Conservation (phyloP, 176 grass and related monocot species). For the Zoysia japonica region DNA sequence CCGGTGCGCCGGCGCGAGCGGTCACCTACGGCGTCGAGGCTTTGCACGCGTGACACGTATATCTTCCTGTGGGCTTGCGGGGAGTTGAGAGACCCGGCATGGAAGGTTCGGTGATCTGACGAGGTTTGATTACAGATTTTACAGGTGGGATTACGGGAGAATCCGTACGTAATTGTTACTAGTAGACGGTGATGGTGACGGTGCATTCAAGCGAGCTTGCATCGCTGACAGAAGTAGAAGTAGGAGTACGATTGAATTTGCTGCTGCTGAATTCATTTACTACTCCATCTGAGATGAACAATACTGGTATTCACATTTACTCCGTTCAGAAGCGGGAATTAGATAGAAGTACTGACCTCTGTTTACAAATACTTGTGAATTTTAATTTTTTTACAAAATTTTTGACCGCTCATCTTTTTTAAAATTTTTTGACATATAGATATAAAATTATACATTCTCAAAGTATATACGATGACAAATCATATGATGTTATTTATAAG, state of each 20-base stretch:
- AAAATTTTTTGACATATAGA: too few relatives aligned
- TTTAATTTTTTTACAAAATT: too few relatives aligned
- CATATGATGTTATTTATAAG: too few relatives aligned
- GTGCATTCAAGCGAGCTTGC: background rate
- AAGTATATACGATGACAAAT: too few relatives aligned
- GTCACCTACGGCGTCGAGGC: background rate
- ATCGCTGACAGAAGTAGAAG: background rate
- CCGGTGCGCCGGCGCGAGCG: constrained; percentile 12
- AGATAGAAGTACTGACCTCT: constrained; percentile 28
- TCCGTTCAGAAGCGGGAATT: constrained; percentile 35
- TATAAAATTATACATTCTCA: too few relatives aligned
- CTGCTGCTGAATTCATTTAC: constrained; percentile 34
- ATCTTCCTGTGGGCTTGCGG: background rate
- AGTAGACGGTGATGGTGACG: background rate
- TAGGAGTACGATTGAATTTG: constrained; percentile 24
- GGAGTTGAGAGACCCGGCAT: background rate
- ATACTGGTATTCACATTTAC: constrained; percentile 45
- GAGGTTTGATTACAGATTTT: constrained; percentile 4
- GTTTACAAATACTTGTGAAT: too few relatives aligned
- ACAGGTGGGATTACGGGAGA: constrained; percentile 3
- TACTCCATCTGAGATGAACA: background rate
- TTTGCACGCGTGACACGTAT: background rate
- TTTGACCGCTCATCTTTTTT: too few relatives aligned
- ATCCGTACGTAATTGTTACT: constrained; percentile 13
- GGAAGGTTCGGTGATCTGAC: constrained; percentile 24